Evolutionary conservation across 2,329 filamentous ascomycete species (phyloP).

Genomic region (Biscogniauxia marginata): DNA sequence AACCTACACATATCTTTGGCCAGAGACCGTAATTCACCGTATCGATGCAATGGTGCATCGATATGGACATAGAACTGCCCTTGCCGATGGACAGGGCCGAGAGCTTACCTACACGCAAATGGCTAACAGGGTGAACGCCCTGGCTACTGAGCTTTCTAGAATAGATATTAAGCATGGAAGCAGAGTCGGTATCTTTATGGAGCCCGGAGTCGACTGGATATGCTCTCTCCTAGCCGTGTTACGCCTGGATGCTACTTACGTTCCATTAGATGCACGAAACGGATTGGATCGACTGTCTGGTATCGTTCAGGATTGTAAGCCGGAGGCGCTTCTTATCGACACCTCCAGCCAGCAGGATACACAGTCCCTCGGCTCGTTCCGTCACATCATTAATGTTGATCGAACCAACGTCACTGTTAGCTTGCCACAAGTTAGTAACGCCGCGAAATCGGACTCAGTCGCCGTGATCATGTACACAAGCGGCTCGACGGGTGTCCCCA

Average conservation of each 20-base stretch:
- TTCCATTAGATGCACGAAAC: background rate
- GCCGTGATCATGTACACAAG: constrained; percentile 2
- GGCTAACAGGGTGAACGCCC: background rate
- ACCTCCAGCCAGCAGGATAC: background rate
- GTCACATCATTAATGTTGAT: background rate
- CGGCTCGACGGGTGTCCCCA: constrained; percentile 3
- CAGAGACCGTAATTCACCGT: background rate
- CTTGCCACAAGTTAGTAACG: background rate
- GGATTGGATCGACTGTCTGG: background rate
- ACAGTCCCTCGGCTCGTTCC: background rate
- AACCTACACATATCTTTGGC: background rate
- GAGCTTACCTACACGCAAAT: background rate
- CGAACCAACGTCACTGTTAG: no score
- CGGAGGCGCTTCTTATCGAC: background rate
- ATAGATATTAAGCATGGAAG: background rate
- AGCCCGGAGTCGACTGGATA: background rate
- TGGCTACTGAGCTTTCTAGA: background rate
- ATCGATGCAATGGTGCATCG: background rate
- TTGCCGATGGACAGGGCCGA: background rate
- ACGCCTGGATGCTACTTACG: background rate
- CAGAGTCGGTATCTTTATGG: background rate
- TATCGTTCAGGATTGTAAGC: background rate
- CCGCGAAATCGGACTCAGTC: background rate
- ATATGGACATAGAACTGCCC: background rate
- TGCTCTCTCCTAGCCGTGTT: background rate